Base-by-base conservation (phyloP, 2,329 filamentous ascomycete species). In the Cordyceps pruinosa region DNA sequence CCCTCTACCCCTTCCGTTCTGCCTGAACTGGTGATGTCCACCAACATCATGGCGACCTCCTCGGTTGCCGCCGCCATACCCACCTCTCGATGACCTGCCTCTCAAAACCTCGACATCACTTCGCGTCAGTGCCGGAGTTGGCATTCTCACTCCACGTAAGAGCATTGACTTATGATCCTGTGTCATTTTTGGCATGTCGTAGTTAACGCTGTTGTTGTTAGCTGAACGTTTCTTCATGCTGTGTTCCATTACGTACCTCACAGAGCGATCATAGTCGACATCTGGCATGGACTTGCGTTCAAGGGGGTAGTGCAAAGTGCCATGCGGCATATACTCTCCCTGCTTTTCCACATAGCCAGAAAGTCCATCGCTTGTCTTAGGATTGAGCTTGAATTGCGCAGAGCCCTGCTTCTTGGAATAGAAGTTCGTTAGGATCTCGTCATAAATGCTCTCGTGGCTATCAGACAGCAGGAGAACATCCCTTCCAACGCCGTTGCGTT, bases 91-190 rank as follows among this genome's bases (percentile, higher is more conserved):
- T 34, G 86, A 77, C 68, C 87, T 86, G 54, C 81, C 79, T 67
- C 85, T 84, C 44, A 92, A 81, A 8, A 82, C 79, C 61, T 92
- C 87, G 55, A 93, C 84, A 66, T 97, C 92, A 58, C 81, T 82
- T 34, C 83, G 80, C 58, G 89, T 88, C 1, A 99, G 81, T 10
- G 84, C 87, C 2, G 89, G 84, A 2, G 80, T 74, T 5, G 88
- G 84, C 57, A 92, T 79, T 64, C 87, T 85, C 39, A 92, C 85
- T 13, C 94, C 94, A 3, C 90, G 86, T 35, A 99, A 79, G 15
- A 99, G 81, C 88, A 96, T 95, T 6, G 92, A 97, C 69, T 97
- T 97, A 74, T 99, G 94, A 5, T 84, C 76, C 64, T 89, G 82
- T 10, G 77, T 78, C 19, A 83, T 84, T 41, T 80, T 77, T 0